A percentile compares a stretch with the other conserved stretches of the same genome.
phyloP scores from a whole-genome alignment of 2,329 filamentous ascomycete genomes.

The Cladosporium austrohemisphaericum region DNA sequence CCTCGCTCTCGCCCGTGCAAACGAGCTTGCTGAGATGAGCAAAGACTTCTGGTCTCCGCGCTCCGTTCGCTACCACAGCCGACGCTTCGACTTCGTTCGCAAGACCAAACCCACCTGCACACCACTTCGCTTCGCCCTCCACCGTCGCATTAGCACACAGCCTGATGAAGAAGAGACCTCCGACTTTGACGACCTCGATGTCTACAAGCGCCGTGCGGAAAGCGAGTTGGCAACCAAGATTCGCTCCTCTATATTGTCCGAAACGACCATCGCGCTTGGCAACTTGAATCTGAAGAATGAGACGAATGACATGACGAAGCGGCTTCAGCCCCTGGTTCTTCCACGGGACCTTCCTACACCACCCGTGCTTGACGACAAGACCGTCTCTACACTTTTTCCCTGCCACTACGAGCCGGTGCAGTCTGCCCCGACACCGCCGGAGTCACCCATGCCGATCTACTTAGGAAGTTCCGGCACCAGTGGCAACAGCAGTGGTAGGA shows the following conservation, averaged over 20 bases:
- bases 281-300: conserved; percentile 5
- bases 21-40: conserved; percentile 41
- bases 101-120: conserved; percentile 38
- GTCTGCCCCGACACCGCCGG: conserved; percentile 13
- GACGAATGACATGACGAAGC: background rate
- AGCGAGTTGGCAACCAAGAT: conserved; percentile 18
- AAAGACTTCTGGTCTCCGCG: conserved; percentile 43
- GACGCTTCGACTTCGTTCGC: conserved; percentile 40
- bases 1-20: conserved; percentile 34
- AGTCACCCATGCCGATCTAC: no score
- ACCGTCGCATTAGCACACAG: conserved; percentile 29
- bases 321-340: background rate
- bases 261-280: conserved; percentile 15
- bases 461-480: no score
- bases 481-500: no score
- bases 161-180: conserved; percentile 39
- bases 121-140: conserved; percentile 40
- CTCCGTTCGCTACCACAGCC: conserved; percentile 37
- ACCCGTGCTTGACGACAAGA: conserved; percentile 17
- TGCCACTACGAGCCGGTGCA: conserved; percentile 25
- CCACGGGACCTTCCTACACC: background rate
- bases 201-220: conserved; percentile 19
- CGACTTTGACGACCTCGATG: conserved; percentile 34
- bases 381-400: conserved; percentile 23
- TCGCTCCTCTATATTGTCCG: conserved; percentile 17